A percentile compares a stretch with the other conserved stretches of the same genome.
phyloP scores from a whole-genome alignment of 2,329 filamentous ascomycete species.

The Parastagonospora avenae region DNA sequence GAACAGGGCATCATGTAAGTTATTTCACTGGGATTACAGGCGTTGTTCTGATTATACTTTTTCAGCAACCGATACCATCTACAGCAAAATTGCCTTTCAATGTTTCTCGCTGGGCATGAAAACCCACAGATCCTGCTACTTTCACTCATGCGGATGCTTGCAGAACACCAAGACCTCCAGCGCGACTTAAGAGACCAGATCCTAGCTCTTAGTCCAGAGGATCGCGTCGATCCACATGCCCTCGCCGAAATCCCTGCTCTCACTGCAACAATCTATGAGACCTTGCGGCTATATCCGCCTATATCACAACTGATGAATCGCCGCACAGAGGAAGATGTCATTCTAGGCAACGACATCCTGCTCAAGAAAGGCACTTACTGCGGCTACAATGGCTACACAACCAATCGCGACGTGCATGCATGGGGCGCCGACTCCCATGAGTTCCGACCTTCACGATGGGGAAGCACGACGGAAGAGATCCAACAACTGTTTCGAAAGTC shows the following conservation, averaged over 20 bases:
- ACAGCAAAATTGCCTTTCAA: constrained; percentile 13
- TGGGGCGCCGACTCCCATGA: constrained; percentile 23
- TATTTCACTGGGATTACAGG: background rate
- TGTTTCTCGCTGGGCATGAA: constrained; percentile 18
- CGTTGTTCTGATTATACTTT: background rate
- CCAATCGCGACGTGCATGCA: constrained; percentile 8
- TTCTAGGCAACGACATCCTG: constrained; percentile 26
- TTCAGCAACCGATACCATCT: constrained; percentile 7
- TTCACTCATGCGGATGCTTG: constrained; percentile 11
- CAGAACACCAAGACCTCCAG: constrained; percentile 5
- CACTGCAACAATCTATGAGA: constrained; percentile 51
- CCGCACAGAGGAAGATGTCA: constrained; percentile 9
- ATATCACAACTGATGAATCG: constrained; percentile 56
- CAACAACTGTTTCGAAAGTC: constrained; percentile 37
- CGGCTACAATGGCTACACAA: constrained; percentile 18
- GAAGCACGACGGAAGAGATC: constrained; percentile 32
- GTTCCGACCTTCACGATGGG: constrained; percentile 47
- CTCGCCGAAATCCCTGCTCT: constrained; percentile 32
- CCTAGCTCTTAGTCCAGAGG: background rate
- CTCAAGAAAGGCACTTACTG: constrained; percentile 12
- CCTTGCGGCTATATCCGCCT: constrained; percentile 56
- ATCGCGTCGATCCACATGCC: constrained; percentile 1
- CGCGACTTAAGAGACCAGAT: background rate
- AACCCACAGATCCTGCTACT: constrained; percentile 17
- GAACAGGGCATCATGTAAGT: constrained; percentile 1